Conservation (phyloP, 2,329 filamentous ascomycete genomes). For the Penicillium freii region DNA sequence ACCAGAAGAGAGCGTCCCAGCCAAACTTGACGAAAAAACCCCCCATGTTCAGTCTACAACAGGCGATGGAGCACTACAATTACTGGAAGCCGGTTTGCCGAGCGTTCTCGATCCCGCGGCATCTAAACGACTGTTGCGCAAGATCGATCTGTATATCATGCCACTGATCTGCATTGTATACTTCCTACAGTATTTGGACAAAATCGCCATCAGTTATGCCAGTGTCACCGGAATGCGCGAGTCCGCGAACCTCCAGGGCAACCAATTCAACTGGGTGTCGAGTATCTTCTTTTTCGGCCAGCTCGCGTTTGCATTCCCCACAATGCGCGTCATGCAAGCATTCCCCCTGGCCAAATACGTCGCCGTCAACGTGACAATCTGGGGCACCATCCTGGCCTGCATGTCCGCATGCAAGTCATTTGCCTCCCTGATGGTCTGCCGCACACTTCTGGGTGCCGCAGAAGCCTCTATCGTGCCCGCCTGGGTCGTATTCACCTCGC, state of each 20-base stretch:
- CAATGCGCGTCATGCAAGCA: constrained; percentile 38
- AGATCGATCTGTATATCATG: constrained; percentile 32
- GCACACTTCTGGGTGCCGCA: constrained; percentile 53
- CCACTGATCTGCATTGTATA: constrained; percentile 34
- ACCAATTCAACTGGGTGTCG: constrained; percentile 47
- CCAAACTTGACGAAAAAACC: not conserved
- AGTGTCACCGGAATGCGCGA: constrained; percentile 29
- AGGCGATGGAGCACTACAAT: constrained; percentile 2
- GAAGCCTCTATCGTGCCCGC: constrained; percentile 44
- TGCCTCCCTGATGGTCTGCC: constrained; percentile 48
- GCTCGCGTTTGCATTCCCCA: constrained; percentile 40
- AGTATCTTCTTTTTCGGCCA: constrained; percentile 29
- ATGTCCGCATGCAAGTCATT: constrained; percentile 46
- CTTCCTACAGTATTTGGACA: constrained; percentile 33
- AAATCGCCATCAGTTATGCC: constrained; percentile 26
- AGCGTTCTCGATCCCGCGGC: constrained; percentile 7
- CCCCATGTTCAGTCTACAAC: not conserved
- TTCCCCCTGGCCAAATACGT: constrained; percentile 42
- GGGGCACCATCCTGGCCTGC: constrained; percentile 29
- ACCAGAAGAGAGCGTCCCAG: not conserved
- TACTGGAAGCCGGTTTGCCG: constrained; percentile 1
- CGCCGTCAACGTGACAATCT: constrained; percentile 38
- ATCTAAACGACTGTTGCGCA: constrained; percentile 23
- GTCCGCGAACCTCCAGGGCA: constrained; percentile 40
- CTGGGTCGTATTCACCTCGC: constrained; percentile 32